phyloP scores from a whole-genome alignment of 2,329 filamentous ascomycete species.

The Colletotrichum australisinense region DNA sequence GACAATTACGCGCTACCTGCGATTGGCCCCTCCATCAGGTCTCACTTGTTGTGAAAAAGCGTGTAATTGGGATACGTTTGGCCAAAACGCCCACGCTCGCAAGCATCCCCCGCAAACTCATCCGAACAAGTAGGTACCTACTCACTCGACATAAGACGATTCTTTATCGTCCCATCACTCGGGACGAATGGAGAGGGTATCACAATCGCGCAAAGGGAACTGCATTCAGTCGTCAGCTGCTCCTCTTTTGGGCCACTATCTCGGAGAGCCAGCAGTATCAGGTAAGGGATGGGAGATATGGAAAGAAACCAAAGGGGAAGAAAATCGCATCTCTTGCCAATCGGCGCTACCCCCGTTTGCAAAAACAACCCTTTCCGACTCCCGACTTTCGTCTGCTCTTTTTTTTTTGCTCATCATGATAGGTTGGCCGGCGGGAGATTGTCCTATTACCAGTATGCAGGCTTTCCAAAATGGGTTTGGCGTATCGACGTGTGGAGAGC shows the following conservation, averaged over 20 bases:
- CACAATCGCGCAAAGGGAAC: background rate
- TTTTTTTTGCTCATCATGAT: background rate
- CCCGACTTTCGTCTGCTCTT: no score
- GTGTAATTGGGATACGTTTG: background rate
- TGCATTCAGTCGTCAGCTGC: background rate
- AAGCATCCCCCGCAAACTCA: background rate
- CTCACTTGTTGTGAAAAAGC: conserved; percentile 5
- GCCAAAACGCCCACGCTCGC: background rate
- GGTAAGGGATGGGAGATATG: conserved; percentile 10
- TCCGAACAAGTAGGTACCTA: background rate
- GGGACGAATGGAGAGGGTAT: background rate
- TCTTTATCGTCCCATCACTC: background rate
- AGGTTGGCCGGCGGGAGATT: background rate
- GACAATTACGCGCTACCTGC: background rate
- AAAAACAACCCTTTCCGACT: background rate
- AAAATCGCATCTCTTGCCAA: background rate
- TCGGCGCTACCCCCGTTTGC: background rate
- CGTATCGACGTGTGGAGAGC: background rate
- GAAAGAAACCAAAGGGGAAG: background rate
- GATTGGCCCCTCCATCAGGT: background rate
- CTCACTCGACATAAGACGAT: no score
- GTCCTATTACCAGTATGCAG: background rate
- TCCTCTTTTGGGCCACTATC: no score
- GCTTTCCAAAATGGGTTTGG: conserved; percentile 10
- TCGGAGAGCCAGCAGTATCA: conserved; percentile 7